Evolutionary conservation across 2,329 filamentous ascomycete species (phyloP).

Genomic region (Fusarium veterinarium): DNA sequence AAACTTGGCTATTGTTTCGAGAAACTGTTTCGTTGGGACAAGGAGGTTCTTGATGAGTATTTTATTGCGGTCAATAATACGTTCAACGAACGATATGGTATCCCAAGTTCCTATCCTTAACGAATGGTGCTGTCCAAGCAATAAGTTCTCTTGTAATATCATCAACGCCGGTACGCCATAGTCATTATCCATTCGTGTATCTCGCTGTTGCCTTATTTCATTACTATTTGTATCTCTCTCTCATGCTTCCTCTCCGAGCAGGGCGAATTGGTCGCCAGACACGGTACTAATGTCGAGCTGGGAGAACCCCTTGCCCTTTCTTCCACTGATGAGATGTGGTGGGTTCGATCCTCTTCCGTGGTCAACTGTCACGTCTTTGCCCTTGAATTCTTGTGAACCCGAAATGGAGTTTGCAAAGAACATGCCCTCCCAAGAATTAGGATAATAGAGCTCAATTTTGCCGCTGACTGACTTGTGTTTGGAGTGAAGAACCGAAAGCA

Average conservation of each 20-base stretch:
- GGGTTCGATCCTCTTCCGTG: slow-evolving; percentile 48
- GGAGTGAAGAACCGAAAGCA: slow-evolving; percentile 53
- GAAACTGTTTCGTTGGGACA: background rate
- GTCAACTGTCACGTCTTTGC: slow-evolving; percentile 56
- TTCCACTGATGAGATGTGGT: slow-evolving; percentile 49
- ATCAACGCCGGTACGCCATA: slow-evolving; percentile 20
- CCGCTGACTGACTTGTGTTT: slow-evolving; percentile 60
- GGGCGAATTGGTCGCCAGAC: slow-evolving; percentile 45
- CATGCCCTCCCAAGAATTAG: slow-evolving; percentile 61
- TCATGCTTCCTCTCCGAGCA: slow-evolving; percentile 39
- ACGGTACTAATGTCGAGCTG: slow-evolving; percentile 48
- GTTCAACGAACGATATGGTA: slow-evolving; percentile 26
- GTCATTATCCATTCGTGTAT: background rate
- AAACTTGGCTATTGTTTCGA: slow-evolving; percentile 4
- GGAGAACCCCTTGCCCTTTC: slow-evolving; percentile 56
- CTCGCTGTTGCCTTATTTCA: background rate
- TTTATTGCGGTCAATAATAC: background rate
- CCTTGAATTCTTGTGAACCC: slow-evolving; percentile 54
- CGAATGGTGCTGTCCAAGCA: slow-evolving; percentile 17
- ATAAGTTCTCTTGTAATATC: background rate
- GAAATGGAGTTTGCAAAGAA: slow-evolving; percentile 55
- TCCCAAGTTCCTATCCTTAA: slow-evolving; percentile 9
- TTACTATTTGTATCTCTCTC: background rate
- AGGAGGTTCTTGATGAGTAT: background rate
- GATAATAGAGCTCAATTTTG: slow-evolving; percentile 57